phyloP scores from a whole-genome alignment of 148 eudicot species.

The Agrostemma githago region DNA sequence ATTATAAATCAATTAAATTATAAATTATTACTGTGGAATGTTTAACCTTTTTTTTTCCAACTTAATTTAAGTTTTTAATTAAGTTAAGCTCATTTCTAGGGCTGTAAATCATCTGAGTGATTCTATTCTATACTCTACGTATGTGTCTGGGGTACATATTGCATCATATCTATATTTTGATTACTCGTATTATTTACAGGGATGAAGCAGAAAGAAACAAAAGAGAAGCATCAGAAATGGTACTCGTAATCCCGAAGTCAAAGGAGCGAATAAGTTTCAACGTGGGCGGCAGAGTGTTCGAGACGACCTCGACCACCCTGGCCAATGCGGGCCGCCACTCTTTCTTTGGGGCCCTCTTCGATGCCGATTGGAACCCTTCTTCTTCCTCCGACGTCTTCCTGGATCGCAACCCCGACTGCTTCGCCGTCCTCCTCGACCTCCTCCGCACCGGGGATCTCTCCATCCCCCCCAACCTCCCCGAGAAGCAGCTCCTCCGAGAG shows the following conservation, averaged over 20 bases:
- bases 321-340: conserved; percentile 79
- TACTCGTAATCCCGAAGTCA: not conserved
- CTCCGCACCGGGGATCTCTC: conserved; percentile 67
- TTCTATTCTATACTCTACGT: no score
- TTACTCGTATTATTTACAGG: no score
- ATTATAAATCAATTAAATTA: no score
- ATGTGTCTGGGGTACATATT: no score
- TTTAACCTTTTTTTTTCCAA: no score
- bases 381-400: conserved; percentile 35
- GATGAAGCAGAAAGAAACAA: not conserved
- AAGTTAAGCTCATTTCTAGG: no score
- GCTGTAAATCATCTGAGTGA: no score
- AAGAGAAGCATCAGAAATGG: not conserved
- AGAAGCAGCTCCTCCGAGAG: conserved; percentile 61
- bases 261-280: conserved; percentile 59
- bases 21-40: no score
- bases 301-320: conserved; percentile 74
- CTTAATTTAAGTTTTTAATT: no score
- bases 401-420: conserved; percentile 82
- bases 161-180: no score
- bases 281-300: conserved; percentile 76
- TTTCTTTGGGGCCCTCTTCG: conserved; percentile 72
- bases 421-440: conserved; percentile 65
- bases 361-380: conserved; percentile 58
- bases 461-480: conserved; percentile 49